Conservation (phyloP, 352 stramenopile species). For the Phytophthora sojae region DNA sequence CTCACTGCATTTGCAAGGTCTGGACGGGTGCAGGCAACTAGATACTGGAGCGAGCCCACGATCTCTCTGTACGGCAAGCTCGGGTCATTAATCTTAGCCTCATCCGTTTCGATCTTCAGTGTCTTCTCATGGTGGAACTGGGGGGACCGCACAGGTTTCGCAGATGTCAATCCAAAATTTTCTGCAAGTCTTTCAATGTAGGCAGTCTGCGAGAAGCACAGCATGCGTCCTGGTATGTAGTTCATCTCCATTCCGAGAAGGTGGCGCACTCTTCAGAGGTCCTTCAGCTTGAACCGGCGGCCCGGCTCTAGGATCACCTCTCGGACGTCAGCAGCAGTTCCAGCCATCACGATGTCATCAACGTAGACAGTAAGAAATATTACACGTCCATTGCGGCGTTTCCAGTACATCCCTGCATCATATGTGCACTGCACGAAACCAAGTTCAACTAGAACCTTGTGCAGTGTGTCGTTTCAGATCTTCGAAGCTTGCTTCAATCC, state of each 20-base stretch:
- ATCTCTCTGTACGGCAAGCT: constrained; percentile 4
- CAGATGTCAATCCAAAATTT: constrained; percentile 1
- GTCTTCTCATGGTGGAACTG: constrained; percentile 9
- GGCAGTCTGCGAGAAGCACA: constrained; percentile 7
- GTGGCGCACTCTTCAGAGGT: constrained; percentile 2
- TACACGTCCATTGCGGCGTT: neutral
- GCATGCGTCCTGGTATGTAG: neutral
- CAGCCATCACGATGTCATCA: constrained; percentile 9
- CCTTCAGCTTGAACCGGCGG: neutral
- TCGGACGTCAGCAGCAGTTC: neutral
- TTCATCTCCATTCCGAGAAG: constrained; percentile 10
- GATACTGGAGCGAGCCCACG: constrained; percentile 8
- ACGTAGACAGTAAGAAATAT: constrained; percentile 17
- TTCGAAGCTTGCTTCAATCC: constrained; percentile 6
- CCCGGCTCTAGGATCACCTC: neutral
- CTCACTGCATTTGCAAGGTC: constrained; percentile 9
- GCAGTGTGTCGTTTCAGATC: constrained; percentile 22
- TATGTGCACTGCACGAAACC: constrained; percentile 6
- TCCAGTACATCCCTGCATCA: constrained; percentile 17
- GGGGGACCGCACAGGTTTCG: constrained; percentile 1
- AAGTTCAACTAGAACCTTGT: constrained; percentile 9
- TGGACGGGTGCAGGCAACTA: neutral
- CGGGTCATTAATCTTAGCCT: constrained; percentile 7
- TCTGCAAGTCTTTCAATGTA: constrained; percentile 10
- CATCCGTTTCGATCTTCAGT: neutral